Conservation (phyloP, 805 yeast genomes). For the Ogataea trehaloabstinens region DNA sequence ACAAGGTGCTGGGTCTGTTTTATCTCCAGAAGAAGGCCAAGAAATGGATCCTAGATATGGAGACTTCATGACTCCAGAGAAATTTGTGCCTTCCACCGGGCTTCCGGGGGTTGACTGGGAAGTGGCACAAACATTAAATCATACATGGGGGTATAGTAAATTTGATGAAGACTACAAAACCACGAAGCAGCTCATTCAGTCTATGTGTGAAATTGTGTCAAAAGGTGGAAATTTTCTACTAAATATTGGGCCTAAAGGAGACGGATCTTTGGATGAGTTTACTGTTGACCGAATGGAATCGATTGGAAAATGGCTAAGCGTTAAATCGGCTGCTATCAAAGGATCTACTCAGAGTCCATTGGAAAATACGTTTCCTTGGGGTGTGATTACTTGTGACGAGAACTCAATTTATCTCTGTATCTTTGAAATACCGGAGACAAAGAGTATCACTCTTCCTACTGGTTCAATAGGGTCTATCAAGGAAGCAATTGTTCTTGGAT, state of each 20-base stretch:
- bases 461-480: background rate
- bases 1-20: conserved; percentile 7
- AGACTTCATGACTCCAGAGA: conserved; percentile 9
- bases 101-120: conserved; percentile 8
- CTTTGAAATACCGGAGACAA: conserved; percentile 1
- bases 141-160: conserved; percentile 6
- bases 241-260: conserved; percentile 8
- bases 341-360: conserved; percentile 3
- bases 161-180: conserved; percentile 7
- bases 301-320: conserved; percentile 6
- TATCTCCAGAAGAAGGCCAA: conserved; percentile 7
- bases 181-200: conserved; percentile 5
- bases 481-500: conserved; percentile 2
- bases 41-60: conserved; percentile 8
- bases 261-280: conserved; percentile 4
- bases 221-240: conserved; percentile 8
- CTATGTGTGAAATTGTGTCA: conserved; percentile 7
- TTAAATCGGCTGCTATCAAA: conserved; percentile 5
- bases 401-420: conserved; percentile 1
- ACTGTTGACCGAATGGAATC: conserved; percentile 4
- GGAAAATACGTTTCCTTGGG: conserved; percentile 5
- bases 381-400: conserved; percentile 3
- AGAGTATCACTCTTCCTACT: background rate
- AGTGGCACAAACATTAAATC: conserved; percentile 4
- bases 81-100: conserved; percentile 5